These are phyloP conservation scores for Penstemon eatonii DNA, from an alignment of 257 asterid species.

Conservation along the genomic window DNA sequence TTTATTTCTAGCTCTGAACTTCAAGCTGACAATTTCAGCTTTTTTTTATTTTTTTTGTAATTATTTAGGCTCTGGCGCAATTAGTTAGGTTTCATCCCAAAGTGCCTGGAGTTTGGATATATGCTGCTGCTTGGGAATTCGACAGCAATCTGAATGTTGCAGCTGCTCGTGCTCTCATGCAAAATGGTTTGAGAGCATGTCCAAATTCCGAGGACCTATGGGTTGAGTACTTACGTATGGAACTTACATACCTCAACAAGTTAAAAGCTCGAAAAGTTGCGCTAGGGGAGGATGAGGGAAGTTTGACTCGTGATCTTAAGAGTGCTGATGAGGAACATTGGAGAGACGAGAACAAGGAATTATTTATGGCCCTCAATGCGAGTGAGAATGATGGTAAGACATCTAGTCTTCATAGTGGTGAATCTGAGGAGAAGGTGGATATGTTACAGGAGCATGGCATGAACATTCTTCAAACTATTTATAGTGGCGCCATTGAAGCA, in stretches of 20 bases:
- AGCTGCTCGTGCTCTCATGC: slow-evolving; percentile 93
- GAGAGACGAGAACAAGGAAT: slow-evolving; percentile 70
- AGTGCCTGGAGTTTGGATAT: slow-evolving; percentile 90
- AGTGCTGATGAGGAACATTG: slow-evolving; percentile 61
- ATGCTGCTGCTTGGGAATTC: slow-evolving; percentile 98
- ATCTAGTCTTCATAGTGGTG: slow-evolving; percentile 43
- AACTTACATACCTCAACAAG: slow-evolving; percentile 85
- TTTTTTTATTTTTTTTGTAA: slow-evolving; percentile 23
- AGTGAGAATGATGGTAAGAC: slow-evolving; percentile 41
- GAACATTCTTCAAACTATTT: slow-evolving; percentile 61
- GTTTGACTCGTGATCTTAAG: slow-evolving; percentile 30
- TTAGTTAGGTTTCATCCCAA: slow-evolving; percentile 86
- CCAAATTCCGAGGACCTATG: slow-evolving; percentile 85
- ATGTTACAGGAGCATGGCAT: slow-evolving; percentile 61
- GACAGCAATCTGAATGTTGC: slow-evolving; percentile 78
- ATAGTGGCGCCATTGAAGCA: slow-evolving; percentile 66
- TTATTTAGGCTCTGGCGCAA: slow-evolving; percentile 71
- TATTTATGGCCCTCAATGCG: slow-evolving; percentile 66
- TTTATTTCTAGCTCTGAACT: background rate
- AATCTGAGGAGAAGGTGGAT: slow-evolving; percentile 52
- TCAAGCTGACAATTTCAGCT: background rate
- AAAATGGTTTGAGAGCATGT: slow-evolving; percentile 89
- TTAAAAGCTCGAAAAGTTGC: slow-evolving; percentile 80
- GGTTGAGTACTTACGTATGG: slow-evolving; percentile 97
- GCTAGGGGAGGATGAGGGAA: slow-evolving; percentile 66